These are phyloP conservation scores for Hortiboletus flavorubellus DNA, from an alignment of 768 basidiomycete genomes.

Conservation along the genomic window DNA sequence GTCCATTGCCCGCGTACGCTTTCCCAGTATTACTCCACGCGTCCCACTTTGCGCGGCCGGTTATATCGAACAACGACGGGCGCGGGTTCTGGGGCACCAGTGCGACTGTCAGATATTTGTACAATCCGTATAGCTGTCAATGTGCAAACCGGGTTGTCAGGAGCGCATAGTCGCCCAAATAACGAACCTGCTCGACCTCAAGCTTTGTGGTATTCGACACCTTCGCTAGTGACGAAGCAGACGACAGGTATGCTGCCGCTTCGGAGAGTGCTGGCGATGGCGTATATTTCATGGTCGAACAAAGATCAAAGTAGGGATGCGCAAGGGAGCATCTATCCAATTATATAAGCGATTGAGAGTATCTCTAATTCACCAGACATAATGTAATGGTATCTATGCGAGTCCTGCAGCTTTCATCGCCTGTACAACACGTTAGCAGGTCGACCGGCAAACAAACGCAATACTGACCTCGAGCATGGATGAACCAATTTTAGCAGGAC, in stretches of 20 bases:
- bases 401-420: conserved; percentile 78
- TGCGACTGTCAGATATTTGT: conserved; percentile 69
- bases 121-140: conserved; percentile 78
- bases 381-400: conserved; percentile 40
- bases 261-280: conserved; percentile 47
- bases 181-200: conserved; percentile 52
- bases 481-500: conserved; percentile 90
- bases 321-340: conserved; percentile 16
- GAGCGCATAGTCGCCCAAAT: conserved; percentile 11
- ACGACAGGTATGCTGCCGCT: conserved; percentile 65
- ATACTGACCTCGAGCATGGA: conserved; percentile 82
- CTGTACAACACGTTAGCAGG: conserved; percentile 35
- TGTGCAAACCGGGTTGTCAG: conserved; percentile 22
- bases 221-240: conserved; percentile 47
- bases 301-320: background rate
- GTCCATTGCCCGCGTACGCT: conserved; percentile 39
- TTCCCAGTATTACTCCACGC: conserved; percentile 62
- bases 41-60: conserved; percentile 85
- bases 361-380: background rate
- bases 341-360: conserved; percentile 35
- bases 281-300: conserved; percentile 23
- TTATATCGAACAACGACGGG: conserved; percentile 75
- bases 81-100: conserved; percentile 51
- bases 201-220: conserved; percentile 66
- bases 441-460: background rate